Evolutionary conservation across 2,329 filamentous ascomycete species (phyloP).

Genomic region (Apiospora phragmitis): DNA sequence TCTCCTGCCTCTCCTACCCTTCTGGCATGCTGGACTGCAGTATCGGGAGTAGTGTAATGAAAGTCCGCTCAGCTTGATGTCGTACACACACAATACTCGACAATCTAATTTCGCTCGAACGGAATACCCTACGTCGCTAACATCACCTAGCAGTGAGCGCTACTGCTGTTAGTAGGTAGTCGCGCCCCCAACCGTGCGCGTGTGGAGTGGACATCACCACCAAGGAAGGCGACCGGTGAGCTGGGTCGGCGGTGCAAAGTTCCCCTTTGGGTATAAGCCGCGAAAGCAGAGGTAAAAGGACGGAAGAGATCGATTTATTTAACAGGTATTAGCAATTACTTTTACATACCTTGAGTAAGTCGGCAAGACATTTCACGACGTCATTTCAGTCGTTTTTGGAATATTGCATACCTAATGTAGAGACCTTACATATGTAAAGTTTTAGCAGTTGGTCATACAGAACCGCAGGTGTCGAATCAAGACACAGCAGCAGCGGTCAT

Average conservation of each 20-base stretch:
- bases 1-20: not conserved
- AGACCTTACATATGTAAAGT: too few relatives aligned
- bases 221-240: conserved; percentile 1
- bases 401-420: too few relatives aligned
- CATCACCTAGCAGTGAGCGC: not conserved
- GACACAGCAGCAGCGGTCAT: not conserved
- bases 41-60: not conserved
- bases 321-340: not conserved
- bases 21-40: not conserved
- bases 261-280: not conserved
- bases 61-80: conserved; percentile 4
- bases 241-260: conserved; percentile 1
- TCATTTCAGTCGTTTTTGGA: too few relatives aligned
- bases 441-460: too few relatives aligned
- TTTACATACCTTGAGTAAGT: too few relatives aligned
- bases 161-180: not conserved
- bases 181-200: not conserved
- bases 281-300: not conserved
- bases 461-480: not conserved
- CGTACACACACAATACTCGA: not conserved
- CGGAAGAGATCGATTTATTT: too few relatives aligned
- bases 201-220: not conserved
- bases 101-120: conserved; percentile 1
- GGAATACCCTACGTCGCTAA: not conserved
- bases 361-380: not conserved